Conservation (phyloP, 1,139 yeast species). For the Suhomyces ambrosiae region DNA sequence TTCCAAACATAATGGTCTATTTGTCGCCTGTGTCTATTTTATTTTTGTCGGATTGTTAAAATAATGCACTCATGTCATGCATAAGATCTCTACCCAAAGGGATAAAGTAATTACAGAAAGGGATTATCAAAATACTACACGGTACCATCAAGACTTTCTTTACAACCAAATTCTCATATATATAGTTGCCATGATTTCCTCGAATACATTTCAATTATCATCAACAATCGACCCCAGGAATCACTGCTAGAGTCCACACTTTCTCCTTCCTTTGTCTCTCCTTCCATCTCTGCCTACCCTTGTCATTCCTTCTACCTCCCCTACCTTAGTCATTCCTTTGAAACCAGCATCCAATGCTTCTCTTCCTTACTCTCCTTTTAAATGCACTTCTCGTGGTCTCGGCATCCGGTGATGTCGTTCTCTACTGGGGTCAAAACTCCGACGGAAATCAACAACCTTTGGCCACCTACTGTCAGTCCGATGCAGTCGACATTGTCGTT, state of each 20-base stretch:
- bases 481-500: slow-evolving; percentile 70
- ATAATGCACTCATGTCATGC: slow-evolving; percentile 6
- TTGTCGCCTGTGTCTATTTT: neutral
- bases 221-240: neutral
- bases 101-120: slow-evolving; percentile 6
- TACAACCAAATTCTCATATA: slow-evolving; percentile 1
- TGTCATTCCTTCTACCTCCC: slow-evolving; percentile 5
- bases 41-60: neutral
- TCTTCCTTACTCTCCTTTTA: slow-evolving; percentile 9
- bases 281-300: slow-evolving; percentile 8
- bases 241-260: neutral
- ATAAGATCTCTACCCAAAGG: slow-evolving; percentile 5
- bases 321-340: slow-evolving; percentile 11
- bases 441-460: slow-evolving; percentile 71
- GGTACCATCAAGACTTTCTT: neutral
- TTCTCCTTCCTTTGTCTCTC: too few relatives aligned
- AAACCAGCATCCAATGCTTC: slow-evolving; percentile 5
- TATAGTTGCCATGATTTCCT: slow-evolving; percentile 1
- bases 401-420: slow-evolving; percentile 48
- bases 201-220: neutral
- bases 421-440: slow-evolving; percentile 92
- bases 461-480: slow-evolving; percentile 66
- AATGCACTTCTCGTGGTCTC: slow-evolving; percentile 11
- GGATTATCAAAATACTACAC: slow-evolving; percentile 1
- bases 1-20: neutral